Percentiles rank a stretch among this genome's conserved stretches.
Evolutionary conservation across 495 filamentous ascomycete genomes (phyloP).

Genomic region (Aspergillus incahuasiensis): DNA sequence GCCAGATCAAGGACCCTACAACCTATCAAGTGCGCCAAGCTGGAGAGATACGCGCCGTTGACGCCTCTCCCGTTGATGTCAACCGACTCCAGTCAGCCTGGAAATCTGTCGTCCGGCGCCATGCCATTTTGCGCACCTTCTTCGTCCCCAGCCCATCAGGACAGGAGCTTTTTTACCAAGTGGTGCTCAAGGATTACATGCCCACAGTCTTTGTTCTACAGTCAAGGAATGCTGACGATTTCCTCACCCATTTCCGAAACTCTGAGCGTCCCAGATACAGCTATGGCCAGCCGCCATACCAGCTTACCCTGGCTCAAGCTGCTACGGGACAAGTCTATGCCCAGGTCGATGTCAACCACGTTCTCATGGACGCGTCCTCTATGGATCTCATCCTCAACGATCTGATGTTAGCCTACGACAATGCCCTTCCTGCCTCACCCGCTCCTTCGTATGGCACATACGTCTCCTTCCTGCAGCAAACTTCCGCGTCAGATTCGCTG

Average conservation of each 20-base stretch:
- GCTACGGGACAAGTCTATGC: conserved; percentile 2
- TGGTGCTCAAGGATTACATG: conserved; percentile 4
- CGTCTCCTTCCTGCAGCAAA: conserved; percentile 25
- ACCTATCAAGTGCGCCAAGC: conserved; percentile 11
- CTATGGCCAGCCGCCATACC: conserved; percentile 4
- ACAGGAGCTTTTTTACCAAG: conserved; percentile 8
- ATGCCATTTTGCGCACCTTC: conserved; percentile 9
- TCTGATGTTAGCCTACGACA: conserved; percentile 3
- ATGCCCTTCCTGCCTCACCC: not conserved
- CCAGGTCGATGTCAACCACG: conserved; percentile 10
- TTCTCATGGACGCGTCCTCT: conserved; percentile 10
- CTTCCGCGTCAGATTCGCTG: not conserved
- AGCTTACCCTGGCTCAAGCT: conserved; percentile 2
- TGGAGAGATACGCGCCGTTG: not conserved
- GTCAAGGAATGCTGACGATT: not conserved
- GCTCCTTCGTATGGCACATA: conserved; percentile 13
- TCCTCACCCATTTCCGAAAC: not conserved
- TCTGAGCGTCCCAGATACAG: not conserved
- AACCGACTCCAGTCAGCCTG: not conserved
- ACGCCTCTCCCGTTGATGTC: not conserved
- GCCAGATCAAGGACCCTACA: conserved; percentile 6
- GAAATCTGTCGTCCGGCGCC: conserved; percentile 6
- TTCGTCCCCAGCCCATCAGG: conserved; percentile 5
- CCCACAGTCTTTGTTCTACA: not conserved
- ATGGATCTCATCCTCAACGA: conserved; percentile 12